phyloP scores from a whole-genome alignment of 2,329 filamentous ascomycete species.

The Neopestalotiopsis rosae region DNA sequence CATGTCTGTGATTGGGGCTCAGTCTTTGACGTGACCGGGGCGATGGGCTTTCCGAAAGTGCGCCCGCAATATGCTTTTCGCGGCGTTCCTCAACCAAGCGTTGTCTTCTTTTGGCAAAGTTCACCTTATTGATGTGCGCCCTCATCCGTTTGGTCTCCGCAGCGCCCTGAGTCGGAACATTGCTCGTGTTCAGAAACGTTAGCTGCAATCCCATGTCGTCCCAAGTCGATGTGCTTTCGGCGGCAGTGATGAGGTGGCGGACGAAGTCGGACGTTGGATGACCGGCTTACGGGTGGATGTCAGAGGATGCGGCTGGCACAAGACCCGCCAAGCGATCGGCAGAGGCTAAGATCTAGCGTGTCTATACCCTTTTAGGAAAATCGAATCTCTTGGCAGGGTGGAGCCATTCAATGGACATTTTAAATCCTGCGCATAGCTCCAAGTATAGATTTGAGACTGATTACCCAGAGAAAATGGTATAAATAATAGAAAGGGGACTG shows the following conservation, averaged over 20 bases:
- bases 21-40: not conserved
- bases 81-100: not conserved
- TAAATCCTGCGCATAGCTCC: too few species aligned
- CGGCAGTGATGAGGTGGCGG: not conserved
- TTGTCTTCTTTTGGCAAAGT: constrained; percentile 1
- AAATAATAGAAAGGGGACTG: not conserved
- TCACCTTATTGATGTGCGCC: not conserved
- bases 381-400: not conserved
- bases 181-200: not conserved
- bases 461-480: not conserved
- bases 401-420: not conserved
- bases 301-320: not conserved
- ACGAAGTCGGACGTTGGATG: not conserved
- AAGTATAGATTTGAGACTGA: not conserved
- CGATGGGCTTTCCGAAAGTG: not conserved
- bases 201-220: not conserved
- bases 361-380: constrained; percentile 4
- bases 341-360: not conserved
- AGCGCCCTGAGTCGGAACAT: not conserved
- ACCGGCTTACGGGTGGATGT: not conserved
- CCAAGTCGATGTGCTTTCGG: not conserved
- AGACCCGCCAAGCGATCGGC: not conserved
- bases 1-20: not conserved
- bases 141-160: not conserved
- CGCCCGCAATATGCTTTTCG: not conserved